Evolutionary conservation across 1,139 yeast species (phyloP).

Genomic region (Saccharomyces pastorianus): DNA sequence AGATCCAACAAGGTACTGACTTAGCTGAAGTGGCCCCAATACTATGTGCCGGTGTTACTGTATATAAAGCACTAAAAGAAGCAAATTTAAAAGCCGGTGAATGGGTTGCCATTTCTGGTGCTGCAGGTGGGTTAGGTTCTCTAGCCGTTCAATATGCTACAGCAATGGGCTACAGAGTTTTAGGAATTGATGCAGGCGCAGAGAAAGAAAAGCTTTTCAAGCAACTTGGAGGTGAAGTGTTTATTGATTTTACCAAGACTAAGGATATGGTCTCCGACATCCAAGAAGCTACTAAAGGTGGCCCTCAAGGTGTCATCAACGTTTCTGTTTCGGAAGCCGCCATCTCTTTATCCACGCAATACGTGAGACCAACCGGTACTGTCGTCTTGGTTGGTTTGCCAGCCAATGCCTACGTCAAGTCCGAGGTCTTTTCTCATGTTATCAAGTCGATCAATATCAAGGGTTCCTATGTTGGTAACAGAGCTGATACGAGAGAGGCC

Average conservation of each 20-base stretch:
- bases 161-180: constrained; percentile 64
- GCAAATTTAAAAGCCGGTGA: constrained; percentile 58
- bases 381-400: constrained; percentile 71
- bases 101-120: constrained; percentile 75
- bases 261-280: constrained; percentile 53
- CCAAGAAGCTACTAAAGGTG: constrained; percentile 53
- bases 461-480: constrained; percentile 75
- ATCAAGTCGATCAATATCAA: constrained; percentile 54
- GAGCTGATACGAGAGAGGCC: constrained; percentile 73
- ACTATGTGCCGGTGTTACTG: constrained; percentile 76
- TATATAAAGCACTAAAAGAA: constrained; percentile 68
- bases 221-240: constrained; percentile 58
- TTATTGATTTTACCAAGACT: constrained; percentile 52
- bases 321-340: constrained; percentile 67
- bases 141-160: constrained; percentile 66
- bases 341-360: constrained; percentile 52
- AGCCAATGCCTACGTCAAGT: constrained; percentile 57
- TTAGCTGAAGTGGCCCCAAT: constrained; percentile 64
- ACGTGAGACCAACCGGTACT: constrained; percentile 61
- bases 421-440: constrained; percentile 59
- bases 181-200: constrained; percentile 70
- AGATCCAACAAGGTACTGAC: constrained; percentile 58
- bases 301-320: constrained; percentile 68
- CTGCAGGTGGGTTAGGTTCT: constrained; percentile 74
- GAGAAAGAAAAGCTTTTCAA: constrained; percentile 53